Evolutionary conservation across 2,329 filamentous ascomycete species (phyloP).

Genomic region (Mollisia scopiformis): DNA sequence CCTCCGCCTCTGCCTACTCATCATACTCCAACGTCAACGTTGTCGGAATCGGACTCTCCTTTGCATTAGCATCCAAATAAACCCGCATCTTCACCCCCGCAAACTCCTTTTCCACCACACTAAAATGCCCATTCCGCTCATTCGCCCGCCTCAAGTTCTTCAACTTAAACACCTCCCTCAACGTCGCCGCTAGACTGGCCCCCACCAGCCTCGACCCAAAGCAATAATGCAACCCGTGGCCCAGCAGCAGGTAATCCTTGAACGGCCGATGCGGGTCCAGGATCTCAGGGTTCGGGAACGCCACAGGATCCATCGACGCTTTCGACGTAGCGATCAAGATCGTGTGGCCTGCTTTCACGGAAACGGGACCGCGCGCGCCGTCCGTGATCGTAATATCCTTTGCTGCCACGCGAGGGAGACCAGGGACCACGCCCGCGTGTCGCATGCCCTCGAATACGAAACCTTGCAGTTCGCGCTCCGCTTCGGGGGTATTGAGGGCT

Average conservation of each 20-base stretch:
- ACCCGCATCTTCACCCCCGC: slow-evolving; percentile 50
- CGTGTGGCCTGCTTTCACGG: slow-evolving; percentile 47
- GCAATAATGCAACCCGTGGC: slow-evolving; percentile 44
- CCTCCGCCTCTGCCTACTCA: slow-evolving; percentile 20
- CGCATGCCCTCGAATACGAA: slow-evolving; percentile 59
- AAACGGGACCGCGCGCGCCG: slow-evolving; percentile 48
- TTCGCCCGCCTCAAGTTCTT: slow-evolving; percentile 44
- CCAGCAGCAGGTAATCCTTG: slow-evolving; percentile 43
- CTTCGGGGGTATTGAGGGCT: slow-evolving; percentile 44
- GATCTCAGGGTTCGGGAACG: slow-evolving; percentile 44
- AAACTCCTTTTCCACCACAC: slow-evolving; percentile 46
- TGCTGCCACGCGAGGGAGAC: slow-evolving; percentile 52
- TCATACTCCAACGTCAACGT: slow-evolving; percentile 47
- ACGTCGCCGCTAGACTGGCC: slow-evolving; percentile 42
- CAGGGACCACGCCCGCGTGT: slow-evolving; percentile 53
- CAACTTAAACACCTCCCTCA: slow-evolving; percentile 48
- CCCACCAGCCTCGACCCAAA: slow-evolving; percentile 44
- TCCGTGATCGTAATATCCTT: slow-evolving; percentile 46
- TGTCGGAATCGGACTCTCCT: slow-evolving; percentile 49
- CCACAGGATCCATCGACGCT: slow-evolving; percentile 43
- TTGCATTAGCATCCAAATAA: slow-evolving; percentile 51
- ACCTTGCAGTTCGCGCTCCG: slow-evolving; percentile 51
- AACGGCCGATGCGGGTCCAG: slow-evolving; percentile 46
- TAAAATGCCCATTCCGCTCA: slow-evolving; percentile 44
- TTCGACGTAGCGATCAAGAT: slow-evolving; percentile 48